Evolutionary conservation across 495 filamentous ascomycete species (phyloP).

Genomic region (Endocarpon pusillum): DNA sequence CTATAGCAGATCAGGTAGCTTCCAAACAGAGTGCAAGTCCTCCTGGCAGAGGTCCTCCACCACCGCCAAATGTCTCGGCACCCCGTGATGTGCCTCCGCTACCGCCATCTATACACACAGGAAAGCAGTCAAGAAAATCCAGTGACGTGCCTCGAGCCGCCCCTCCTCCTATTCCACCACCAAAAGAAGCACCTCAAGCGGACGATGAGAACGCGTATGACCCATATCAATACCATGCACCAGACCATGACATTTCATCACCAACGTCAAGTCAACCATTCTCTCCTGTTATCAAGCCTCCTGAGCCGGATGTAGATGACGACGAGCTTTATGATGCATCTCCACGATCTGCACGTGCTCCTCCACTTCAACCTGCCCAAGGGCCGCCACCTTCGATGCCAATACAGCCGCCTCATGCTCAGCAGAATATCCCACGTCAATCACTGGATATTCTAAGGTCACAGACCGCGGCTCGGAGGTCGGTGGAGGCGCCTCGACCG

Average conservation of each 20-base stretch:
- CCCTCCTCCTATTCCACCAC: constrained; percentile 46
- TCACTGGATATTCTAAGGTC: constrained; percentile 51
- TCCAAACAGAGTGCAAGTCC: constrained; percentile 30
- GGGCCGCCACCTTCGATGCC: constrained; percentile 10
- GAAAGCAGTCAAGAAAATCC: constrained; percentile 32
- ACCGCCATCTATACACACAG: constrained; percentile 32
- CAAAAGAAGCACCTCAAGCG: constrained; percentile 26
- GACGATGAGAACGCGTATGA: constrained; percentile 56
- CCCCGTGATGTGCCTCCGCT: constrained; percentile 38
- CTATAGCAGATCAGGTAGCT: constrained; percentile 33
- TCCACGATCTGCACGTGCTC: constrained; percentile 12
- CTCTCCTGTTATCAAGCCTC: constrained; percentile 3
- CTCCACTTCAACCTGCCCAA: constrained; percentile 11
- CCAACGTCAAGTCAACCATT: constrained; percentile 5
- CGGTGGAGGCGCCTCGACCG: constrained; percentile 50
- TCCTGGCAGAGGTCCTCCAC: constrained; percentile 37
- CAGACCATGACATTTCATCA: constrained; percentile 23
- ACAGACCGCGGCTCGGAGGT: constrained; percentile 37
- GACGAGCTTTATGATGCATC: constrained; percentile 37
- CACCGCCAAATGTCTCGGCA: constrained; percentile 31
- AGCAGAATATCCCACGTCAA: constrained; percentile 32
- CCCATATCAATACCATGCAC: constrained; percentile 47
- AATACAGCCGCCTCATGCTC: constrained; percentile 16
- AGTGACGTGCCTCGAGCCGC: constrained; percentile 53
- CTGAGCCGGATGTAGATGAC: constrained; percentile 19